Base-by-base conservation (phyloP, 345 rosid genomes). In the Adansonia digitata region DNA sequence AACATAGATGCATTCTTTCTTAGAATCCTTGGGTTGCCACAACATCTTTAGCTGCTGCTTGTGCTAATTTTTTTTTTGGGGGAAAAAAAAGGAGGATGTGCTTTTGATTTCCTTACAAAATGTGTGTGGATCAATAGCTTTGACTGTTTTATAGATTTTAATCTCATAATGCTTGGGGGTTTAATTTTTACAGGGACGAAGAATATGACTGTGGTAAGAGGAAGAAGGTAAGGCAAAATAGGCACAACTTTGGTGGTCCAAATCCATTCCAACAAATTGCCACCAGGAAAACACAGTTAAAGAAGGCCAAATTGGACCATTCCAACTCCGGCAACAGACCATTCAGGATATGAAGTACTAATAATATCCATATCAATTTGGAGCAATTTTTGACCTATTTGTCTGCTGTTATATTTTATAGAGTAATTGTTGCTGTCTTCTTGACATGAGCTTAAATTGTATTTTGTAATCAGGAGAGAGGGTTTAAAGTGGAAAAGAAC, bases 121-220 rank as follows among this genome's bases (percentile, higher is more conserved):
- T 11, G 42, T 7, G 5, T 24, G 31, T 22, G 39, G 10, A 26
- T 73, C 18, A 46, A 12, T 26, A 45, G 65, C 35, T 60, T 43
- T 60, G 48, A 24, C 69, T n/a, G 48, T 31, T 13, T 39, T n/a
- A 34, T 13, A 49, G 20, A 5, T 26, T 65, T 27, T 42, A 56
- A 39, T 34, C 20, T 74, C 18, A 9, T 35, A 27, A 18, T 60
- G 51, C 59, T 68, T 74, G 72, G n/a, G n/a, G n/a, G 26, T 26
- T 24, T 61, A 22, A 66, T 52, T 70, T 27, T 42, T 48, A 42
- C 81, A 95, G 99, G 97, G 99, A 95, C 72, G 97, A 90, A 76
- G 97, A 93, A 77, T 95, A 95, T 75, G 99, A 95, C 74, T 85
- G 81, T n/a, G 99, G 99, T 18, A 95, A 83, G 88, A 87, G 91